Base-by-base conservation (phyloP, 495 filamentous ascomycete species). In the Neurospora sp. region DNA sequence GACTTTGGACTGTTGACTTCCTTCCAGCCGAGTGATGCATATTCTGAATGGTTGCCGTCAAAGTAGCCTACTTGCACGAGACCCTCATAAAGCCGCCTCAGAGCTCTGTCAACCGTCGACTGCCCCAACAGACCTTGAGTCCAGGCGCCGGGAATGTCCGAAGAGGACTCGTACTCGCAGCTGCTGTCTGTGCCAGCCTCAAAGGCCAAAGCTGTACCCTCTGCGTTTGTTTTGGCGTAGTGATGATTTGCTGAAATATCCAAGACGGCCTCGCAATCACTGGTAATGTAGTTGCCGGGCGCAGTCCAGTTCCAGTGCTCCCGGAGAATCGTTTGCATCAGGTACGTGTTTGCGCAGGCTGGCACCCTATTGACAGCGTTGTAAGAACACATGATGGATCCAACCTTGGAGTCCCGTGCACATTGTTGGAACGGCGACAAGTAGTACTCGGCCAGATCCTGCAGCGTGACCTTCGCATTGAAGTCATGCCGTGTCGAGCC, bases 361-460 rank as follows among this genome's bases (percentile, higher is more conserved):
- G 84, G 85, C 35, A 82, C 77, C 2, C 85, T 84, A 69, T 85
- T 85, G 70, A 86, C 79, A 8, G 80, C 72, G 73, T 86, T 86
- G 71, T 86, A 86, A 8, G 79, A 76, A 75, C 85, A 86, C 85
- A 86, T 86, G 77, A 86, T 78, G 48, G 79, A 82, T 7, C 80
- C 82, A 10, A 84, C 84, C 59, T 83, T 81, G 18, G 82, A 80
- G 72, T 86, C 83, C 1, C 84, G 77, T 9, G 81, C 80, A 69
- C 83, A 85, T 53, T 81, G 78, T 73, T 82, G 82, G 77, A 85
- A 85, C 1, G 82, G 82, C 37, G 80, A 80, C 20, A 84, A 76
- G 73, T 85, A 86, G 75, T 85, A 86, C 76, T 85, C 84, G 46
- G 80, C 79, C n/a, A 85, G 77, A 65, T 86, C 83, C 46, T 86